Evolutionary conservation across 2,329 filamentous ascomycete species (phyloP), one percentile per base, ranked within the genome.

Genomic region (Neonectria hederae): DNA sequence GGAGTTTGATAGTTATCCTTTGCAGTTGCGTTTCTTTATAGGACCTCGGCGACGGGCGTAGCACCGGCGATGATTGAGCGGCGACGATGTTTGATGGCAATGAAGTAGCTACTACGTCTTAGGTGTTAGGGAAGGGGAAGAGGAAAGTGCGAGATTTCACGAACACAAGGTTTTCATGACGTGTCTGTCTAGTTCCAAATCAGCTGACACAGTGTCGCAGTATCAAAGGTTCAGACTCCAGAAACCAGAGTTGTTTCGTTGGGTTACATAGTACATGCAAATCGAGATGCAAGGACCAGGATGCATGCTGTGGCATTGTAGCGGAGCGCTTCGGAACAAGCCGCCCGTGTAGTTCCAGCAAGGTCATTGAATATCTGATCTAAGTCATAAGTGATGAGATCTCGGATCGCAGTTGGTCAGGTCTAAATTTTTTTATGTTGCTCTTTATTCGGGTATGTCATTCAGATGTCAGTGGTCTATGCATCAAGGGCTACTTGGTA

Each of bases 281-380:
- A 30, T 40, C 21, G 21, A 60, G 21, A 32, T 21, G 22, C 48
- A 32, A 17, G 22, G 56, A 9, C 48, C 21, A 17, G 22, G 56
- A 9, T 42, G n/a, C 26, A 49, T 51, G 35, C 32, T 35, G 58
- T 61, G 52, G 42, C 52, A 61, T 30, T 8, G 22, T 24, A 28
- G n/a, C 28, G 6, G n/a, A 21, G 10, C 13, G 48, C n/a, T 32
- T 32, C 28, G 21, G 28, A 22, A 14, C 48, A 35, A 51, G n/a
- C 28, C 28, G 21, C 30, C n/a, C 11, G 11, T 22, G 19, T 5
- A 14, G 19, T 21, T 22, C 11, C 24, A 13, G 26, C 6, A 22
- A 46, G 17, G 13, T 17, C 17, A n/a, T 45, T 45, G 35, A 17
- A 45, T 42, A 21, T 11, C 14, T 43, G 13, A 21, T 24, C 21